phyloP scores from a whole-genome alignment of 2,329 filamentous ascomycete species.

The Penicillium psychrosexuale region DNA sequence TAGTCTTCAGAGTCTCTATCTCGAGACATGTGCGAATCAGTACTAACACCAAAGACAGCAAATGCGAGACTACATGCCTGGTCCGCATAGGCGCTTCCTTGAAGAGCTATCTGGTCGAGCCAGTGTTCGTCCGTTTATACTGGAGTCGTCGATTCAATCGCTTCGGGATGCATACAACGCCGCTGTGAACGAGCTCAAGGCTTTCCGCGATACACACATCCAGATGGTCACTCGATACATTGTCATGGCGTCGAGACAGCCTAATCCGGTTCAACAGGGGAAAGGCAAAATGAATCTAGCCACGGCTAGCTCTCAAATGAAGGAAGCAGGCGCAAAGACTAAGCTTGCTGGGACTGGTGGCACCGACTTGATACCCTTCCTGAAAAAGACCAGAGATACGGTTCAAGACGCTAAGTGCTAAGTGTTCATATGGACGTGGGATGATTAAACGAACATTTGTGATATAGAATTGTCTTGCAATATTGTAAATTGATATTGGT shows the following conservation, averaged over 20 bases:
- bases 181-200: slow-evolving; percentile 45
- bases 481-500: background rate
- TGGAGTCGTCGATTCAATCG: slow-evolving; percentile 34
- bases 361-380: slow-evolving; percentile 52
- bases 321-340: slow-evolving; percentile 28
- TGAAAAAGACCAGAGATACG: slow-evolving; percentile 52
- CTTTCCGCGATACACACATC: slow-evolving; percentile 53
- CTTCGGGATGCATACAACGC: slow-evolving; percentile 44
- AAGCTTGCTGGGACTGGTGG: slow-evolving; percentile 52
- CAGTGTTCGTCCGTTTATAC: slow-evolving; percentile 48
- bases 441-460: slow-evolving; percentile 2
- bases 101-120: slow-evolving; percentile 45
- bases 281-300: slow-evolving; percentile 42
- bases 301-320: slow-evolving; percentile 44
- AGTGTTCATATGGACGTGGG: slow-evolving; percentile 5
- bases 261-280: slow-evolving; percentile 9
- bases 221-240: slow-evolving; percentile 54
- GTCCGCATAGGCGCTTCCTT: slow-evolving; percentile 51
- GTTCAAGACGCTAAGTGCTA: slow-evolving; percentile 44
- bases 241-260: slow-evolving; percentile 41
- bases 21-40: too few relatives aligned
- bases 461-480: background rate
- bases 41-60: slow-evolving; percentile 33
- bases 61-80: slow-evolving; percentile 56
- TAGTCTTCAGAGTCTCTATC: background rate